Percentiles rank a stretch among this genome's conserved stretches.
phyloP scores from a whole-genome alignment of 2,329 filamentous ascomycete species.

The Hypoxylon sp. region DNA sequence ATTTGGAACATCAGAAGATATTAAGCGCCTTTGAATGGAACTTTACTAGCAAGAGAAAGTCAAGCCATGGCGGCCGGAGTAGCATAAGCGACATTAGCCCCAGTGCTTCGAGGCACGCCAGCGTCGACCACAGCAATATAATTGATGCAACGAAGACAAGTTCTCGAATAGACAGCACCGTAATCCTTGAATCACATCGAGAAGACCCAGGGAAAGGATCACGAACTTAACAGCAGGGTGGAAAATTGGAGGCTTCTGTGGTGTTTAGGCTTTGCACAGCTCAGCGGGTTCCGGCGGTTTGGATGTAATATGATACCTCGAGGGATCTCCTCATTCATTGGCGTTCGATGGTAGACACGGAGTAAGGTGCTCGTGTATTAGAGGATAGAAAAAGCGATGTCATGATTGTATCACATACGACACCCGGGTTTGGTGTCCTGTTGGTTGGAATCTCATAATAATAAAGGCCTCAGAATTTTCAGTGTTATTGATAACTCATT shows the following conservation, averaged over 20 bases:
- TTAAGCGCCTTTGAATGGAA: slow-evolving; percentile 51
- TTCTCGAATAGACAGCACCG: slow-evolving; percentile 34
- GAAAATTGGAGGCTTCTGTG: not conserved
- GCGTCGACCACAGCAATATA: slow-evolving; percentile 44
- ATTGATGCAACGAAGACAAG: slow-evolving; percentile 34
- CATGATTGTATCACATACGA: not conserved
- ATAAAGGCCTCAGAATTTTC: slow-evolving; percentile 54
- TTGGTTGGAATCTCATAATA: slow-evolving; percentile 16
- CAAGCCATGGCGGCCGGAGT: slow-evolving; percentile 44
- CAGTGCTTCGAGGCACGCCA: slow-evolving; percentile 47
- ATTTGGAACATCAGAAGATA: slow-evolving; percentile 53
- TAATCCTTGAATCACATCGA: slow-evolving; percentile 33
- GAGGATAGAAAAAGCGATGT: slow-evolving; percentile 6
- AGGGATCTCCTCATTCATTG: slow-evolving; percentile 13
- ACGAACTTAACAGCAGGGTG: slow-evolving; percentile 18
- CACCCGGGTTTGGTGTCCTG: slow-evolving; percentile 1
- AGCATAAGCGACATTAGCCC: slow-evolving; percentile 50
- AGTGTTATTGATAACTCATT: slow-evolving; percentile 52
- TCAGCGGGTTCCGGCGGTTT: slow-evolving; percentile 8
- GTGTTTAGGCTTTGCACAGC: slow-evolving; percentile 1
- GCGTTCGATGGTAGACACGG: slow-evolving; percentile 10
- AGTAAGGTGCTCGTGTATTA: slow-evolving; percentile 9
- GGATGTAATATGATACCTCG: slow-evolving; percentile 31
- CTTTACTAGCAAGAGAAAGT: slow-evolving; percentile 44
- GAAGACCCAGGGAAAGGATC: slow-evolving; percentile 39